Evolutionary conservation across 768 basidiomycete species (phyloP), one percentile per base, ranked within the genome.

Genomic region (Royoungia palumana): DNA sequence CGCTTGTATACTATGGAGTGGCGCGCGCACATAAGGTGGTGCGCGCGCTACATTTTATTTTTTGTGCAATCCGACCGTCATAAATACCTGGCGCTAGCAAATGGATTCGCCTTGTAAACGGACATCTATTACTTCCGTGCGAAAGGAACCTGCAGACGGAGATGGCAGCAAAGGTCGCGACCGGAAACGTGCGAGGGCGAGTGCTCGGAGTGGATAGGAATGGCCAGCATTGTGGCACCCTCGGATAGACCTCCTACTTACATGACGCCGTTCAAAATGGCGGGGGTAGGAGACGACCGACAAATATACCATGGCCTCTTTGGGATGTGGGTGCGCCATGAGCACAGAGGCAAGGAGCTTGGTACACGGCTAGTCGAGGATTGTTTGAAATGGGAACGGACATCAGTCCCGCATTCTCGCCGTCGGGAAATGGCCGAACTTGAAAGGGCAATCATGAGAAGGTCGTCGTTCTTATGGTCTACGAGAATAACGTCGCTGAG

Each of bases 301-400:
- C 49, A 62, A 14, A 46, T 50, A 11, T 62, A 68, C 14, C n/a
- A n/a, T n/a, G 47, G 45, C 13, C 20, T 66, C 13, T 61, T 5
- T 36, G 56, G 35, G n/a, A 56, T 64, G 60, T 67, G 62, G 67
- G 60, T 64, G 5, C 57, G 57, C 25, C 67, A 56, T n/a, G 54
- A 55, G 2, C 64, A 67, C 25, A 53, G 64, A 14, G 54, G 56
- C n/a, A 63, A 48, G 35, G 56, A 56, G 14, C 14, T 66, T 14
- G 64, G 51, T 6, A 9, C 22, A 2, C n/a, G 25, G 14, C 17
- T 68, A n/a, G 47, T 57, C 11, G 41, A 37, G 16, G 54, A 47
- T 10, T 61, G 55, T 24, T 35, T 68, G 39, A 54, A 58, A 21
- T 68, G 66, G 64, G 64, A 28, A 20, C 46, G 9, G 28, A 62